Evolutionary conservation across 768 basidiomycete species (phyloP), one percentile per base, ranked within the genome.

Genomic region (Auriscalpium vulgare): DNA sequence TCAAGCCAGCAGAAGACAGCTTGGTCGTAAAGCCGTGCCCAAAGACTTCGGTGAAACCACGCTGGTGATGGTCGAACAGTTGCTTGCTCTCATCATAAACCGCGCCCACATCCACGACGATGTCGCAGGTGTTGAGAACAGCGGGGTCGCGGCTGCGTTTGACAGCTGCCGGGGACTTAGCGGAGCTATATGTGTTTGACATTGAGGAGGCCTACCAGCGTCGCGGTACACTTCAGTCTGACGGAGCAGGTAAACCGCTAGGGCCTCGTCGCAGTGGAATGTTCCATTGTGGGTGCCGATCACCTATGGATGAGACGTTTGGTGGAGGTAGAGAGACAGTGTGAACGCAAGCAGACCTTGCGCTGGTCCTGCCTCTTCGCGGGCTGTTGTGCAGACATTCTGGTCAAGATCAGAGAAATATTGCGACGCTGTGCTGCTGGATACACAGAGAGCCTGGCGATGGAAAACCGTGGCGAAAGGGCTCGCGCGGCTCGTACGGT

Each of bases 261-360:
- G 80, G 0, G 94, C 93, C 73, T 99, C 95, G 64, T 99, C 95
- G 69, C 92, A 95, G 65, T 99, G 95, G 68, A 97, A 97, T 0
- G 92, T 92, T 16, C 95, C 95, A 56, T 88, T 91, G 70, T 97
- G 94, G 1, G 95, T 97, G 37, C 94, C 94, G 65, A 97, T 95
- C 43, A 83, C 71, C 89, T 92, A 58, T 48, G 53, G 29, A 29
- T 46, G 49, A 17, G 19, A 17, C 49, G 23, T 16, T 14, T 10
- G 29, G 29, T 4, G 29, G 29, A 29, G 29, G 29, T 29, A 29
- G 29, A 29, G 29, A 29, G 1, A 29, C 29, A 29, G 29, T 29
- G 29, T 29, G 29, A 3, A 29, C n/a, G 35, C 23, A 14, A n/a
- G 45, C 57, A 3, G 10, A 68, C 67, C 58, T 68, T 65, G 45